A percentile compares a stretch with the other conserved stretches of the same genome.
Conservation (phyloP, 2,329 filamentous ascomycete species). For the Neonectria ditissima region DNA sequence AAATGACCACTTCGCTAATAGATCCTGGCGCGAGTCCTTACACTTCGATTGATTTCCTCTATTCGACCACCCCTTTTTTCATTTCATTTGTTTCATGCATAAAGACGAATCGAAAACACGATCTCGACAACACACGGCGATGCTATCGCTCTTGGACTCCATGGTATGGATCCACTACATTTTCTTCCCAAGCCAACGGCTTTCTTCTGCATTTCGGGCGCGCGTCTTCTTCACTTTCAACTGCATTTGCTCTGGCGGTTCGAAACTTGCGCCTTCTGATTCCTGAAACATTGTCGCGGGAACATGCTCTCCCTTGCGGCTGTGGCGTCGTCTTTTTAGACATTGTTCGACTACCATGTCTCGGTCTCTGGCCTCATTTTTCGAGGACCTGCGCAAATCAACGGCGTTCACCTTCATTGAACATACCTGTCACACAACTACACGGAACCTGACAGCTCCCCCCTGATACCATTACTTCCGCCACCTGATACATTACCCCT, state of each 20-base stretch:
- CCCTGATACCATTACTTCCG: conserved; percentile 44
- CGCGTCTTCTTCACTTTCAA: conserved; percentile 34
- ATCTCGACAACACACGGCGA: conserved; percentile 37
- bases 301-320: conserved; percentile 30
- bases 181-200: conserved; percentile 30
- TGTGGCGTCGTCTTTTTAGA: conserved; percentile 38
- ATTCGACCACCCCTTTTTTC: conserved; percentile 25
- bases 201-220: conserved; percentile 40
- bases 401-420: conserved; percentile 25
- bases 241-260: conserved; percentile 39
- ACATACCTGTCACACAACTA: conserved; percentile 32
- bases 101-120: conserved; percentile 34
- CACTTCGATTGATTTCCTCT: conserved; percentile 35
- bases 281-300: conserved; percentile 41
- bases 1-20: conserved; percentile 46
- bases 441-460: conserved; percentile 36
- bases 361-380: conserved; percentile 29
- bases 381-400: conserved; percentile 24
- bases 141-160: conserved; percentile 32
- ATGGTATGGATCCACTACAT: conserved; percentile 31
- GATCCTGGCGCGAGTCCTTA: conserved; percentile 41
- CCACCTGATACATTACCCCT: conserved; percentile 37
- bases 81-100: conserved; percentile 40
- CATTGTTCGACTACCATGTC: conserved; percentile 38
- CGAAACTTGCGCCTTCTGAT: conserved; percentile 32